A percentile compares a stretch with the other conserved stretches of the same genome.
Conservation (phyloP, 495 filamentous ascomycete genomes). For the Neurospora sp. region DNA sequence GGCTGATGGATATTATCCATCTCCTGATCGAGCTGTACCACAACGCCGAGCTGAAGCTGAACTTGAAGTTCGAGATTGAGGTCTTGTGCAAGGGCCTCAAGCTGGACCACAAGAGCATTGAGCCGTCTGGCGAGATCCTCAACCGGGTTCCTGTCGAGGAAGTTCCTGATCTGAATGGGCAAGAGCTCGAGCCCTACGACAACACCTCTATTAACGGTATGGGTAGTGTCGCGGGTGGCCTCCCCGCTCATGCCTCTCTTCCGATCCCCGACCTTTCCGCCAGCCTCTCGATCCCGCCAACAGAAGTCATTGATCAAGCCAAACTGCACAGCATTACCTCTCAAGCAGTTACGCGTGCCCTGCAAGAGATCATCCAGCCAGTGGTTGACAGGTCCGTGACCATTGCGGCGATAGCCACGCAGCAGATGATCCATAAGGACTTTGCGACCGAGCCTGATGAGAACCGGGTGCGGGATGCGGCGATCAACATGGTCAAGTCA, state of each 20-base stretch:
- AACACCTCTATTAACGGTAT: slow-evolving; percentile 66
- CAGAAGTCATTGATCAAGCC: slow-evolving; percentile 58
- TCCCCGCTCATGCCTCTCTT: slow-evolving; percentile 63
- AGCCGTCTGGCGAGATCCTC: slow-evolving; percentile 71
- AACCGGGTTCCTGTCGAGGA: slow-evolving; percentile 61
- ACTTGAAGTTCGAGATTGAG: slow-evolving; percentile 97
- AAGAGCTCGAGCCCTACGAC: slow-evolving; percentile 62
- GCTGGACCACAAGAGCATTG: slow-evolving; percentile 75
- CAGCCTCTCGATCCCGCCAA: slow-evolving; percentile 64
- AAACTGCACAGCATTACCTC: slow-evolving; percentile 74
- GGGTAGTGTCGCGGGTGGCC: slow-evolving; percentile 55
- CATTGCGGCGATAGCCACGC: slow-evolving; percentile 90
- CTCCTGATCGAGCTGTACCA: slow-evolving; percentile 87
- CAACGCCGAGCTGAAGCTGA: slow-evolving; percentile 83
- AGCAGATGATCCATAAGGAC: slow-evolving; percentile 89
- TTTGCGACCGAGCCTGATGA: slow-evolving; percentile 90
- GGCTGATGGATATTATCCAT: slow-evolving; percentile 88
- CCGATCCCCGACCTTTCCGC: slow-evolving; percentile 72
- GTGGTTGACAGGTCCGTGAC: slow-evolving; percentile 96
- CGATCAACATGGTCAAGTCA: slow-evolving; percentile 83
- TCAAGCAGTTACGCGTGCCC: slow-evolving; percentile 71
- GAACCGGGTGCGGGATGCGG: slow-evolving; percentile 69
- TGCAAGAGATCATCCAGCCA: slow-evolving; percentile 90
- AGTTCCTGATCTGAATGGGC: slow-evolving; percentile 35
- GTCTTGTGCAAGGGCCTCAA: slow-evolving; percentile 88